Conservation (phyloP, 1,284 basidiomycete species). For the Ceratobasidium sp. region DNA sequence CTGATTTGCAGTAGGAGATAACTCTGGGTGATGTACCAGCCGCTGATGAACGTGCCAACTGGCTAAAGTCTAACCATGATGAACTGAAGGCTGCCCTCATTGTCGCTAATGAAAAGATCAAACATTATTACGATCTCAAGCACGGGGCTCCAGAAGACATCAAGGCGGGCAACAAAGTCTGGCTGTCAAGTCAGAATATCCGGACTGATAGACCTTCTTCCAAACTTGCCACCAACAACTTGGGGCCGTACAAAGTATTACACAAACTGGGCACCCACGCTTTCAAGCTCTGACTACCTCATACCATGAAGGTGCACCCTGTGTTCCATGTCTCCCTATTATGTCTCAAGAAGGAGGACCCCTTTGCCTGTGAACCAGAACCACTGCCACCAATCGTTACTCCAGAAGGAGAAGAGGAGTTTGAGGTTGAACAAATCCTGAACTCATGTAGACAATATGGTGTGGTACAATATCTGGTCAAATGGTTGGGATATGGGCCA, state of each 20-base stretch:
- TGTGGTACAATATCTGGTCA: neutral
- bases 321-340: constrained; percentile 53
- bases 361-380: neutral
- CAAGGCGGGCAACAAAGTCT: constrained; percentile 50
- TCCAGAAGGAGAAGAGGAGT: constrained; percentile 36
- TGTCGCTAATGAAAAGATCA: constrained; percentile 17
- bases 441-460: neutral
- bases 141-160: constrained; percentile 23
- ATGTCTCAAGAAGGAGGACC: neutral
- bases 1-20: constrained; percentile 12
- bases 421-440: constrained; percentile 51
- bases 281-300: constrained; percentile 51
- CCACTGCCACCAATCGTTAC: constrained; percentile 42
- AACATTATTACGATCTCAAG: neutral
- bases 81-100: constrained; percentile 19
- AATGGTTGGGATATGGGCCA: constrained; percentile 7
- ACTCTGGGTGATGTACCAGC: neutral
- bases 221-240: constrained; percentile 50
- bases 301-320: constrained; percentile 51
- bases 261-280: constrained; percentile 16
- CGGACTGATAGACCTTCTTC: constrained; percentile 49
- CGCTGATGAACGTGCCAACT: neutral
- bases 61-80: constrained; percentile 1
- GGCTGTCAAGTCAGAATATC: constrained; percentile 50
- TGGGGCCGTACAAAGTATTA: constrained; percentile 52